phyloP scores from a whole-genome alignment of 345 rosid species.

The Barbarea vulgaris region DNA sequence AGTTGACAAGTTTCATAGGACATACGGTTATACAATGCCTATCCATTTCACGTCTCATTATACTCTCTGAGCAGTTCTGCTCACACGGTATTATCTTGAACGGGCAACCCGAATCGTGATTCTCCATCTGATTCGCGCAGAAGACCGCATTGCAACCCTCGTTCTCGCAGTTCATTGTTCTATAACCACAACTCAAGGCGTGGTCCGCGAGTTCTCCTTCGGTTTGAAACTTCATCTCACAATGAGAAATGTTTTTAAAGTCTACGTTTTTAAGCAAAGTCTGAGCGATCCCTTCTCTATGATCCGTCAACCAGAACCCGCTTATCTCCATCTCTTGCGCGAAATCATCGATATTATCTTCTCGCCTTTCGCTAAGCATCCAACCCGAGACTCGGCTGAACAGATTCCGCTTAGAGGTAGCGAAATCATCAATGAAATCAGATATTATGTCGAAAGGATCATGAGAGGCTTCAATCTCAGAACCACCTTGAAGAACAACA shows the following conservation, averaged over 20 bases:
- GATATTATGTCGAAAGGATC: conserved; percentile 75
- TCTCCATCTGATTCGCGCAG: conserved; percentile 59
- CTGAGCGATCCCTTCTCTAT: conserved; percentile 60
- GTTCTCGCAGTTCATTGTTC: conserved; percentile 61
- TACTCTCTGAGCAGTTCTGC: conserved; percentile 62
- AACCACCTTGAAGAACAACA: conserved; percentile 56
- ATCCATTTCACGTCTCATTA: conserved; percentile 89
- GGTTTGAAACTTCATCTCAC: conserved; percentile 61
- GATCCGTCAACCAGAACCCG: conserved; percentile 73
- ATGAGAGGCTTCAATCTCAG: conserved; percentile 53
- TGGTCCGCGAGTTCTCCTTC: conserved; percentile 60
- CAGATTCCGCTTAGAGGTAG: conserved; percentile 64
- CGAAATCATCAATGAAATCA: conserved; percentile 73
- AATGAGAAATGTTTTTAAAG: conserved; percentile 63
- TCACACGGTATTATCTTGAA: conserved; percentile 86
- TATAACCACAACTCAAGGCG: conserved; percentile 52
- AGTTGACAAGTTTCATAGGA: conserved; percentile 80
- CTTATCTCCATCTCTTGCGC: conserved; percentile 82
- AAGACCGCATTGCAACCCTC: conserved; percentile 67
- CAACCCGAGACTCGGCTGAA: conserved; percentile 83
- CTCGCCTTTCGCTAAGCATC: conserved; percentile 84
- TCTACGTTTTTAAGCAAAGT: conserved; percentile 77
- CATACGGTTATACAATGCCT: conserved; percentile 88
- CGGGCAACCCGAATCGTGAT: conserved; percentile 73
- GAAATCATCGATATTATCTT: conserved; percentile 85